phyloP scores from a whole-genome alignment of 2,329 filamentous ascomycete species.

The Trichophyton rubrum region DNA sequence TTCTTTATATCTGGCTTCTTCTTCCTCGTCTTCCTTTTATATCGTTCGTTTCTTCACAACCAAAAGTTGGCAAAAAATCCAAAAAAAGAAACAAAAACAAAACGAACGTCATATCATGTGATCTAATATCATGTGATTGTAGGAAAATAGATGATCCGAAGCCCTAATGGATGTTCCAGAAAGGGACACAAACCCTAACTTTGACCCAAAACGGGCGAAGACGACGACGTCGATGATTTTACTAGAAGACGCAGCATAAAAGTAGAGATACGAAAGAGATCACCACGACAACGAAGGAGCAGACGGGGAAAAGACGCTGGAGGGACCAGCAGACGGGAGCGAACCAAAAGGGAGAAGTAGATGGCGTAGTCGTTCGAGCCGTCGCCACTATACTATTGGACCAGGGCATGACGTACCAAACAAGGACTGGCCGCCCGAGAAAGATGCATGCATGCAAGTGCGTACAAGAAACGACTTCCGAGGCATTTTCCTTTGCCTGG shows the following conservation, averaged over 20 bases:
- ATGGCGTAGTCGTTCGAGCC: slow-evolving; percentile 14
- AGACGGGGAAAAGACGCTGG: not conserved
- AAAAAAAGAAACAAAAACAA: not conserved
- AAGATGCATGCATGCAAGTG: not conserved
- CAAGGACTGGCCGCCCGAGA: not conserved
- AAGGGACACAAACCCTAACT: not conserved
- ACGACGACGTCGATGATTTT: not conserved
- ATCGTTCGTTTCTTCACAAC: not conserved
- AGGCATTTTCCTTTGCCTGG: no score
- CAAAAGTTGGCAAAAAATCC: not conserved
- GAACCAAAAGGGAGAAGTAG: not conserved
- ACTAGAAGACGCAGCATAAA: not conserved
- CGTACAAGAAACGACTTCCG: no score
- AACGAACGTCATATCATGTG: slow-evolving; percentile 2
- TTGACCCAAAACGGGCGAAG: not conserved
- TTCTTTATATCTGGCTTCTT: not conserved
- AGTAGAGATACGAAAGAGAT: not conserved
- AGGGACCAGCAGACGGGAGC: not conserved
- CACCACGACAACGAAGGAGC: not conserved
- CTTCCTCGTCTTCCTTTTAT: not conserved
- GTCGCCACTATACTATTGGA: slow-evolving; percentile 15
- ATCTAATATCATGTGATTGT: not conserved
- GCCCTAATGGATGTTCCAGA: not conserved
- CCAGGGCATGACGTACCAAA: slow-evolving; percentile 6
- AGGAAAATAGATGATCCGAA: not conserved